Percentiles rank a stretch among this genome's conserved stretches.
phyloP scores from a whole-genome alignment of 345 rosid genomes.

The Bruguiera sexangula region DNA sequence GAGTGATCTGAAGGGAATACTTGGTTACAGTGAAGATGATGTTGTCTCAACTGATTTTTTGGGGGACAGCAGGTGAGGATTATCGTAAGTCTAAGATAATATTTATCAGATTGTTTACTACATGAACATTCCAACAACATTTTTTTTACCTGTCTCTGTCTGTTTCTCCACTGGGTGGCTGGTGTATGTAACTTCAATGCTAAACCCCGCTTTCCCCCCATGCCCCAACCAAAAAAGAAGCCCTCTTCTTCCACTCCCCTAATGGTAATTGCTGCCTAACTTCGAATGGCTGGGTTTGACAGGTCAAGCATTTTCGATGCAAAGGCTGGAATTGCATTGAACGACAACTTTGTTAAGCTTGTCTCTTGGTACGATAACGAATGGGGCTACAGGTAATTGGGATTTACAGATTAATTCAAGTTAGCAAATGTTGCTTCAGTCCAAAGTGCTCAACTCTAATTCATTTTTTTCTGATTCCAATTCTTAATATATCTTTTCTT shows the following conservation, averaged over 20 bases:
- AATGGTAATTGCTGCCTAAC: neutral
- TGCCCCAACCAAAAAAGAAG: neutral
- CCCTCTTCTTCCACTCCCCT: too few relatives aligned
- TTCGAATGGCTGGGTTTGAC: neutral
- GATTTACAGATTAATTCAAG: neutral
- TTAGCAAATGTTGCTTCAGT: neutral
- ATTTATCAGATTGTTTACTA: too few relatives aligned
- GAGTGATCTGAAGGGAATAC: conserved; percentile 56
- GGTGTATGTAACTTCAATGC: neutral
- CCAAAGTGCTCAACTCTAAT: neutral
- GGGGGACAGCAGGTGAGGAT: conserved; percentile 59
- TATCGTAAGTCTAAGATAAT: neutral
- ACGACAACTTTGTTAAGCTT: conserved; percentile 21
- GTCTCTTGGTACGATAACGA: conserved; percentile 25
- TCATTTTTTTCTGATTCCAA: neutral
- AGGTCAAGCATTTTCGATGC: conserved; percentile 24
- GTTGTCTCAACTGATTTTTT: conserved; percentile 54
- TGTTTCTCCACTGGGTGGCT: neutral
- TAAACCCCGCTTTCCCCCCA: neutral
- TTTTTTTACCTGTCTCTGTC: too few relatives aligned
- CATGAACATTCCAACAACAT: too few relatives aligned
- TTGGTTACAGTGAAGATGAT: conserved; percentile 36
- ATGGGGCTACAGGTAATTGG: conserved; percentile 27
- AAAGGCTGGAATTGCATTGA: conserved; percentile 27
- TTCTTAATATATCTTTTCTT: neutral